Base-by-base conservation (phyloP, 2,329 filamentous ascomycete genomes). In the Alternaria brassicae region DNA sequence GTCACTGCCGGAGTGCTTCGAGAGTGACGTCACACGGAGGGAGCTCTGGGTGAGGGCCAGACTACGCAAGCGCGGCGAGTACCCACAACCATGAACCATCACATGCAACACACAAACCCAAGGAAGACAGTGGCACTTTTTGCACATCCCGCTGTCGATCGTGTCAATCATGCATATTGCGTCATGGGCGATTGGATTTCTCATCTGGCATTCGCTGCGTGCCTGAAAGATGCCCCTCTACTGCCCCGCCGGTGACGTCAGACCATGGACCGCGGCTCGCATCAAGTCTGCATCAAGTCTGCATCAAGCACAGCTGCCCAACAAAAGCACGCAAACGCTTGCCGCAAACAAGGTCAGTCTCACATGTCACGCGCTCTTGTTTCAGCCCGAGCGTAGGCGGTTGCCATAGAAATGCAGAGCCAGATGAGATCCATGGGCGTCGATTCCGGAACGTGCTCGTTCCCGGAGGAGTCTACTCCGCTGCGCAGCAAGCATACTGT, bases 101-200 rank as follows among this genome's bases (percentile, higher is more conserved):
- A 49, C 59, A 54, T 60, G 53, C 41, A 40, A 39, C 39, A 34
- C 39, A 36, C 51, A 57, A 51, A 52, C 55, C 54, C 53, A 53
- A 45, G 50, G 40, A 40, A 39, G 32, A 53, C 36, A 19, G 50
- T 48, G 58, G 54, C 57, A 60, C 53, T 50, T 50, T 54, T 44
- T 39, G 37, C 41, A 44, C 60, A 58, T 61, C 6, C 49, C 53
- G 41, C 59, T 66, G 61, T 41, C 51, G 63, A 66, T 66, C 63
- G 58, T 49, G 41, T 58, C 56, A 56, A 41, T n/a, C 58, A 62
- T 60, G 56, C 47, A 19, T 53, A 62, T 64, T 59, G 59, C 42
- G 54, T 56, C 60, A 60, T 60, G 49, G 47, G 51, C 28, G 34
- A 50, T 40, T 44, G 12, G 39, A 21, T 28, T 37, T 34, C 45